A percentile compares a stretch with the other conserved stretches of the same genome.
These are phyloP conservation scores for Porodaedalea pini DNA, from an alignment of 1,284 basidiomycete species.

Conservation along the genomic window DNA sequence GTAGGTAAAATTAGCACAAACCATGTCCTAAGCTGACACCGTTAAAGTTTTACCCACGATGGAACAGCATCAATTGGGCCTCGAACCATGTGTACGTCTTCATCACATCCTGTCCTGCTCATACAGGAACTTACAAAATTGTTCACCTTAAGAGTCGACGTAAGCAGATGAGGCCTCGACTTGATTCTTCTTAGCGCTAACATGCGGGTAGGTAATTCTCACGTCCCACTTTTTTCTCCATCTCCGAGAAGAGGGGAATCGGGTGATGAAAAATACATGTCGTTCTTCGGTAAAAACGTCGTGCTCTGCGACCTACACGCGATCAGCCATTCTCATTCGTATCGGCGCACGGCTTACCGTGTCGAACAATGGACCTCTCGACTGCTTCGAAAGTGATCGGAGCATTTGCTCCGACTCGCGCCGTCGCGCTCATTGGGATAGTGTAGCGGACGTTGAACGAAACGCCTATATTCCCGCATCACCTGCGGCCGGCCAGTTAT, in stretches of 20 bases:
- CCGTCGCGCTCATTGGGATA: too few species aligned
- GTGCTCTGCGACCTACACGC: not conserved
- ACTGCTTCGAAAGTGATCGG: too few species aligned
- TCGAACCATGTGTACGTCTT: constrained; percentile 12
- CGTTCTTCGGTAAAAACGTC: not conserved
- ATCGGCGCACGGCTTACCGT: not conserved
- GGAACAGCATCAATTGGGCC: constrained; percentile 12
- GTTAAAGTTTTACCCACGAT: constrained; percentile 6
- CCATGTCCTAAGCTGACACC: not conserved
- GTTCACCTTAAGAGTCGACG: not conserved
- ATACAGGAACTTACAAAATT: not conserved
- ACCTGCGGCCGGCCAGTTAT: too few species aligned
- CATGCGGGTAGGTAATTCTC: not conserved
- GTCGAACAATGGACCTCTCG: not conserved
- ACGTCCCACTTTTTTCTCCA: constrained; percentile 6
- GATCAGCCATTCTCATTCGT: not conserved
- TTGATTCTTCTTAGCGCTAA: not conserved
- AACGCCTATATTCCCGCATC: too few species aligned
- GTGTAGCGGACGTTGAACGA: too few species aligned
- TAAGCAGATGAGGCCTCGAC: not conserved
- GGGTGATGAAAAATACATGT: not conserved
- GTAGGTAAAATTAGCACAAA: not conserved
- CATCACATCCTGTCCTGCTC: not conserved
- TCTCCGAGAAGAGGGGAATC: constrained; percentile 1
- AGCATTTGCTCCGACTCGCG: not conserved